A percentile compares a stretch with the other conserved stretches of the same genome.
These are phyloP conservation scores for Ilex paraguariensis DNA, from an alignment of 305 asterid species.

Conservation along the genomic window DNA sequence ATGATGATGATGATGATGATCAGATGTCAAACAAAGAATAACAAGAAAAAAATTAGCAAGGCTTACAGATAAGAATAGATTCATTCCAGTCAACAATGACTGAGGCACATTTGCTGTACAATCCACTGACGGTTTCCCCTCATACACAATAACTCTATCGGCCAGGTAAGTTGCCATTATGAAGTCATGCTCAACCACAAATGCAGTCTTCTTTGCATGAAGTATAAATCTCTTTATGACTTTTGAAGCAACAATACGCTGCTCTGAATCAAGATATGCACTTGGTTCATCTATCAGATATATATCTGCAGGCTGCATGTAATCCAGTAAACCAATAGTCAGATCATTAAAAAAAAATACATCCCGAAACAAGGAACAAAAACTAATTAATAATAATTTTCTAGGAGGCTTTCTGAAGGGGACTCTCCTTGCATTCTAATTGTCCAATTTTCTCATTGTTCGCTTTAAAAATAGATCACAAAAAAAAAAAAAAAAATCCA, in stretches of 20 bases:
- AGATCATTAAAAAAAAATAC: neutral
- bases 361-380: no score
- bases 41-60: neutral
- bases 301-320: constrained; percentile 87
- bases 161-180: constrained; percentile 99
- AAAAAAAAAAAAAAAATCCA: no score
- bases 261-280: constrained; percentile 97
- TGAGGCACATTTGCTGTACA: constrained; percentile 93
- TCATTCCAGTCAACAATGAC: constrained; percentile 94
- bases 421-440: no score
- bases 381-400: no score
- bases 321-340: constrained; percentile 11
- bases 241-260: constrained; percentile 91
- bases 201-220: constrained; percentile 94
- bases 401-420: no score
- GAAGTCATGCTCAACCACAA: constrained; percentile 95
- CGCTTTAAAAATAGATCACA: no score
- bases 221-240: constrained; percentile 94
- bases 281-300: constrained; percentile 91
- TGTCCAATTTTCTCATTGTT: no score
- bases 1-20: neutral
- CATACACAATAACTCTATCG: constrained; percentile 89
- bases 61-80: constrained; percentile 89
- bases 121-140: constrained; percentile 81
- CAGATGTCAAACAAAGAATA: neutral